phyloP scores from a whole-genome alignment of 495 filamentous ascomycete genomes.

The Xylaria longipes region DNA sequence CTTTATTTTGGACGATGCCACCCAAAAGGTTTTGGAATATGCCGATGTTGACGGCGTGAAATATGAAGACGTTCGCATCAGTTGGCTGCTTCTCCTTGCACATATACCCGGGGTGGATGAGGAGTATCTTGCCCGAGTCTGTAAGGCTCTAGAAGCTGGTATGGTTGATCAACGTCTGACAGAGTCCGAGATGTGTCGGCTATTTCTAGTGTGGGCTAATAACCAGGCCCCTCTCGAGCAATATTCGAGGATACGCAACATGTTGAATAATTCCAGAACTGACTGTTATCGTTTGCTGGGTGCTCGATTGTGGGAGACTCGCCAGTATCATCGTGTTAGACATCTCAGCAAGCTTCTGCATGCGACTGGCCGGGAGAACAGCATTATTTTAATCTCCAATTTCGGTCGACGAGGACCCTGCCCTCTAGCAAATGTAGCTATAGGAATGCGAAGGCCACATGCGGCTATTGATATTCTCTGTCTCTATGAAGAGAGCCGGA shows the following conservation, averaged over 20 bases:
- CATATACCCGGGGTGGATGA: slow-evolving; percentile 31
- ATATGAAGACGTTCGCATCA: slow-evolving; percentile 27
- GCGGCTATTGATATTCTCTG: slow-evolving; percentile 34
- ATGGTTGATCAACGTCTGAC: slow-evolving; percentile 14
- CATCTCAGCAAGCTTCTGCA: slow-evolving; percentile 6
- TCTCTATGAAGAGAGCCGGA: slow-evolving; percentile 30
- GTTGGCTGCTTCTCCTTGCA: slow-evolving; percentile 37
- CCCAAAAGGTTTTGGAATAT: slow-evolving; percentile 26
- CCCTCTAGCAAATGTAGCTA: slow-evolving; percentile 28
- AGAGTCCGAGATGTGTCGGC: slow-evolving; percentile 30
- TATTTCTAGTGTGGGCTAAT: slow-evolving; percentile 31
- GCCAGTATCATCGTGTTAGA: slow-evolving; percentile 14
- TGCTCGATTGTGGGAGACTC: slow-evolving; percentile 4
- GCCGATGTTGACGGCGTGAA: slow-evolving; percentile 12
- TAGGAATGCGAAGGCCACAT: slow-evolving; percentile 25
- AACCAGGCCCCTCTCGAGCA: slow-evolving; percentile 20
- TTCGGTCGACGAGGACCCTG: slow-evolving; percentile 12
- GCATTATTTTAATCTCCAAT: slow-evolving; percentile 1
- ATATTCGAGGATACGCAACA: not conserved
- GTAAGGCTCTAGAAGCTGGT: slow-evolving; percentile 31
- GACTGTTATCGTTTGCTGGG: not conserved
- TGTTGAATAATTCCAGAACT: not conserved
- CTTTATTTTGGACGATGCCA: slow-evolving; percentile 29
- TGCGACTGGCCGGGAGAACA: slow-evolving; percentile 13
- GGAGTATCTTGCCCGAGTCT: slow-evolving; percentile 22